These are phyloP conservation scores for Hansenula sp. DNA, from an alignment of 1,139 yeast species.

Conservation along the genomic window DNA sequence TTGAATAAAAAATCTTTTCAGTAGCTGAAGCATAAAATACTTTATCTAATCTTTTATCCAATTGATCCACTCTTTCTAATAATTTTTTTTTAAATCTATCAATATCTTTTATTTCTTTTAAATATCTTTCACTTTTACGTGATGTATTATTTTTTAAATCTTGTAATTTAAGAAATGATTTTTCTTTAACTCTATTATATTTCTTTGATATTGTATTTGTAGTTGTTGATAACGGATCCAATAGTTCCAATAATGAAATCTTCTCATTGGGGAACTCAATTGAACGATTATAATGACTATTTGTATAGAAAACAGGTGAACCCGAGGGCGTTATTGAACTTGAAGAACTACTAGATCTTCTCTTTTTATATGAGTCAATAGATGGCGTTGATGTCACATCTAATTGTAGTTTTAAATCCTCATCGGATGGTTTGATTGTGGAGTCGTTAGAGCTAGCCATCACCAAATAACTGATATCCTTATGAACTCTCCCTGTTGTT, in stretches of 20 bases:
- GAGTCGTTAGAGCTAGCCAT: background rate
- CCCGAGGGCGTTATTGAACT: slow-evolving; percentile 15
- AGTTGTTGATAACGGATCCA: slow-evolving; percentile 30
- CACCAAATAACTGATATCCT: too few species aligned
- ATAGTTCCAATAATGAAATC: slow-evolving; percentile 29
- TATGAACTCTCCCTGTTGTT: too few species aligned
- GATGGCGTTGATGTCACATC: background rate
- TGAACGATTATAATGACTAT: slow-evolving; percentile 10
- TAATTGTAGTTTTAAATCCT: background rate
- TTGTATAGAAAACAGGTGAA: slow-evolving; percentile 19
- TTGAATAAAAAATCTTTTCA: slow-evolving; percentile 79
- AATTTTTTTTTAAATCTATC: slow-evolving; percentile 26
- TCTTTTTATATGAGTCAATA: slow-evolving; percentile 6
- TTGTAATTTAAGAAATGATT: slow-evolving; percentile 15
- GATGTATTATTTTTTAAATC: slow-evolving; percentile 17
- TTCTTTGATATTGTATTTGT: slow-evolving; percentile 26
- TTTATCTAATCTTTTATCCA: slow-evolving; percentile 53
- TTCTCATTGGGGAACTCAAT: slow-evolving; percentile 25
- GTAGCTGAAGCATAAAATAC: slow-evolving; percentile 57
- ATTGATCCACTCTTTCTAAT: slow-evolving; percentile 39
- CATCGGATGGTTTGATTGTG: background rate
- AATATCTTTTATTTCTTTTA: slow-evolving; percentile 14
- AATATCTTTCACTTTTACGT: slow-evolving; percentile 17
- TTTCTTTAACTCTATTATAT: slow-evolving; percentile 27
- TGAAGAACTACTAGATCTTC: slow-evolving; percentile 10